Evolutionary conservation across 2,329 filamentous ascomycete species (phyloP), one percentile per base, ranked within the genome.

Genomic region (Xylaria sp.): DNA sequence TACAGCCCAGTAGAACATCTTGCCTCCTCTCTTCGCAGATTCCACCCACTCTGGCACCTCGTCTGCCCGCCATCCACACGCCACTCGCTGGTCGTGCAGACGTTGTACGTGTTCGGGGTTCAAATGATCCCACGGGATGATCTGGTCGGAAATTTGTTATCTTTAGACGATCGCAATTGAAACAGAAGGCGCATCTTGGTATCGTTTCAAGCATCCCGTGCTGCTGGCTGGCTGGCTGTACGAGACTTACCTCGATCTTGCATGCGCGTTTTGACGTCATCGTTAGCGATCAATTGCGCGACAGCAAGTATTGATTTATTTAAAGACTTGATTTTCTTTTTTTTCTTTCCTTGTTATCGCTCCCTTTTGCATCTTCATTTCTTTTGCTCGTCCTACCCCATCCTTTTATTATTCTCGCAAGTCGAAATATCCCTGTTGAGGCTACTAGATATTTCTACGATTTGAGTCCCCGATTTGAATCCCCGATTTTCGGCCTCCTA

Each of bases 121-220:
- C 18, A 71, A 73, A 10, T 81, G 75, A 66, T 86, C 83, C 81
- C 82, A 86, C 9, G 84, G 83, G 23, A 86, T 75, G 48, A 86
- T 77, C 64, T 70, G 74, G 37, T 58, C 46, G 56, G 50, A 39
- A 41, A 46, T 28, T 60, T 48, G 28, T 66, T 66, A 64, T 13
- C 23, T 52, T 28, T 41, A n/a, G 39, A 50, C 25, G 13, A 44
- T 62, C 58, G 39, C 15, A 48, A 37, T 52, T 56, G 61, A 46
- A 46, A 51, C 25, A 6, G 20, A 25, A 28, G 41, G 18, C 51
- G 41, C 62, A 69, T 51, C 32, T 65, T 15, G 12, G 50, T 46
- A 61, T 46, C 34, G 20, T 62, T 37, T 18, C 54, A 60, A 51
- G 52, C 25, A 63, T 20, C 8, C 52, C 12, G 32, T 10, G 25